These are phyloP conservation scores for Lantana camara DNA, from an alignment of 257 asterid genomes.

Conservation along the genomic window DNA sequence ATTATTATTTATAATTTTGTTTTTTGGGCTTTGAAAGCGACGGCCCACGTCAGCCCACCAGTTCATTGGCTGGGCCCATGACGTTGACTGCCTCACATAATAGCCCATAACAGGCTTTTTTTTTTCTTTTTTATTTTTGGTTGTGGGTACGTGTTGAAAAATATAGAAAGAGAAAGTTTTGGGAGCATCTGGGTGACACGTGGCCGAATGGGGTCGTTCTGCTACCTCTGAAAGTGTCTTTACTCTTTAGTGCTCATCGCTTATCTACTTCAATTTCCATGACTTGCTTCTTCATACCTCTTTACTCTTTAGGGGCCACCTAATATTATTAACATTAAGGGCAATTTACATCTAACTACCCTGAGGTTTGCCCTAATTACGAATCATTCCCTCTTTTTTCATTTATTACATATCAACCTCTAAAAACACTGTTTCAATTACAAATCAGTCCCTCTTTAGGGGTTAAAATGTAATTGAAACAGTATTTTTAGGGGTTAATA, in stretches of 20 bases:
- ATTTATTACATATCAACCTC: no score
- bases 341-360: no score
- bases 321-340: no score
- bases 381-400: no score
- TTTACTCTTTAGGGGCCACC: no score
- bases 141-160: constrained; percentile 30
- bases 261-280: constrained; percentile 18
- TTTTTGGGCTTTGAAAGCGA: constrained; percentile 44
- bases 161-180: background rate
- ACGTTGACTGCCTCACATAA: constrained; percentile 35
- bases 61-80: constrained; percentile 41
- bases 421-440: no score
- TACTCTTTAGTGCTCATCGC: constrained; percentile 20
- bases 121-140: background rate
- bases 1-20: background rate
- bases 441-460: no score
- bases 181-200: constrained; percentile 35
- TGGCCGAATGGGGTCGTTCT: constrained; percentile 42
- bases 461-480: no score
- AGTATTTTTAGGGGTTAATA: no score
- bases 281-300: no score
- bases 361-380: no score
- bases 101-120: constrained; percentile 31
- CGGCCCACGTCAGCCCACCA: constrained; percentile 58
- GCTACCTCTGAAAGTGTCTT: constrained; percentile 19